These are phyloP conservation scores for Holtermannia corniformis DNA, from an alignment of 768 basidiomycete genomes.

Conservation along the genomic window DNA sequence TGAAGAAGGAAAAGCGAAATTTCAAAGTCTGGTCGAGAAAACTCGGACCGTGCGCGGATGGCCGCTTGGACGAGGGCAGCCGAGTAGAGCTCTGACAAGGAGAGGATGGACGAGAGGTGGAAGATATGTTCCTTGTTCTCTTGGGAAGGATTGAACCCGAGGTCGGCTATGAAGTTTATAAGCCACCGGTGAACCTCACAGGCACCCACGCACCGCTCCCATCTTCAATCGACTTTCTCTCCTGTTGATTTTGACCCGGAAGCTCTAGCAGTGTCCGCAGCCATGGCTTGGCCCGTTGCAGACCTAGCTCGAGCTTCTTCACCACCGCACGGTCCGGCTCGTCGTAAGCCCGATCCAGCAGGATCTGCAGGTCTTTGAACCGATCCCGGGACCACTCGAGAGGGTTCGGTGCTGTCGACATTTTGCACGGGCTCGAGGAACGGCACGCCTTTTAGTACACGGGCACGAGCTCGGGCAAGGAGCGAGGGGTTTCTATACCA, in stretches of 20 bases:
- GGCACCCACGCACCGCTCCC: neutral
- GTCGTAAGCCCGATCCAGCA: neutral
- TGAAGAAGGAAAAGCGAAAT: neutral
- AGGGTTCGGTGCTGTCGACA: neutral
- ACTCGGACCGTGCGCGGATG: neutral
- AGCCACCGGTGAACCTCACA: no score
- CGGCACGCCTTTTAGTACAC: no score
- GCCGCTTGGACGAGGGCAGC: constrained; percentile 27
- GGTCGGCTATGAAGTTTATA: neutral
- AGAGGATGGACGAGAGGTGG: constrained; percentile 16
- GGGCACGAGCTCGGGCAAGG: no score
- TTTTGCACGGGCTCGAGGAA: constrained; percentile 23
- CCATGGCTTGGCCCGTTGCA: constrained; percentile 33
- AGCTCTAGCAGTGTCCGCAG: constrained; percentile 15
- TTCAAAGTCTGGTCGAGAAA: neutral
- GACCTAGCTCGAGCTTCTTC: neutral
- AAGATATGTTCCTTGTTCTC: constrained; percentile 20
- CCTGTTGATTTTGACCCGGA: constrained; percentile 16
- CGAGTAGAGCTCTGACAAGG: constrained; percentile 25
- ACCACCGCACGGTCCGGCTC: neutral
- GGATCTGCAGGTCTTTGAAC: neutral
- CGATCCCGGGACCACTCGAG: neutral
- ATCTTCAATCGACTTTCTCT: neutral
- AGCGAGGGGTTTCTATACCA: no score
- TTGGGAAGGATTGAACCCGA: neutral